Evolutionary conservation across 2,329 filamentous ascomycete genomes (phyloP).

Genomic region (Neonectria ditissima): DNA sequence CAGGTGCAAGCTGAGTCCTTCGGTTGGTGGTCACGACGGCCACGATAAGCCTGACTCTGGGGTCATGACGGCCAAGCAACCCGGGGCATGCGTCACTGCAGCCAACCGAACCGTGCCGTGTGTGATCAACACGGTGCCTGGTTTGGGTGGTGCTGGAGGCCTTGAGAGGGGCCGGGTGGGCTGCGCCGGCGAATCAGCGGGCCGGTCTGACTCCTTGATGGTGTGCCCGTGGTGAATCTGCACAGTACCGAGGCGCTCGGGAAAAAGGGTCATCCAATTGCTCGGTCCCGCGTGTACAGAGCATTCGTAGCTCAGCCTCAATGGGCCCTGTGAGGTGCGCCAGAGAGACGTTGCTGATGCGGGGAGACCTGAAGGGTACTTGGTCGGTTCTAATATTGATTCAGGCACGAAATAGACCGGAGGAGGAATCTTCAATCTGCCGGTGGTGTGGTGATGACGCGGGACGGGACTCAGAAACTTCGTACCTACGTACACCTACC

Average conservation of each 20-base stretch:
- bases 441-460: neutral
- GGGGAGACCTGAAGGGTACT: neutral
- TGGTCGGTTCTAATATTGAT: neutral
- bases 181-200: slow-evolving; percentile 18
- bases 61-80: neutral
- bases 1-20: slow-evolving; percentile 11
- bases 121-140: slow-evolving; percentile 31
- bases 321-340: neutral
- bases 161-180: neutral
- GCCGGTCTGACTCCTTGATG: slow-evolving; percentile 4
- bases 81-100: slow-evolving; percentile 42
- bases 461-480: too few relatives aligned
- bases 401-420: neutral
- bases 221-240: slow-evolving; percentile 7
- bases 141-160: slow-evolving; percentile 11
- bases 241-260: neutral
- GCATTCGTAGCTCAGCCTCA: neutral
- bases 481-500: neutral
- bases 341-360: neutral
- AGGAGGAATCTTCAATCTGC: neutral
- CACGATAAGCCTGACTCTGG: neutral
- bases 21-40: slow-evolving; percentile 25
- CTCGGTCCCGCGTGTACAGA: neutral
- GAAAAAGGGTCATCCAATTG: slow-evolving; percentile 11
- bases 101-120: slow-evolving; percentile 37